Conservation (phyloP, 164 flowering plant species). For the Cinnamomum chago region DNA sequence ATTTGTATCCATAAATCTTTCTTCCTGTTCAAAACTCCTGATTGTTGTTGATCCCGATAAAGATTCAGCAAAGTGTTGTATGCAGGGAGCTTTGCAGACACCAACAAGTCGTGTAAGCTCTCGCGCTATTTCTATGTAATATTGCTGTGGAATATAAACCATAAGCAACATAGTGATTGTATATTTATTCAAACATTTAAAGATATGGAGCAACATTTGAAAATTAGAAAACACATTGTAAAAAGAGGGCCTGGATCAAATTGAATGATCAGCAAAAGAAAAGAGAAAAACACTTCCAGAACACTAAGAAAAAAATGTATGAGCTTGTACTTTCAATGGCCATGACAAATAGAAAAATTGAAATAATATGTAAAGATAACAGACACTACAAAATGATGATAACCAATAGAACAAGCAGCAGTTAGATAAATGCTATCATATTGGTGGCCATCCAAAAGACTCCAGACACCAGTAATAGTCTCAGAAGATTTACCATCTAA, state of each 20-base stretch:
- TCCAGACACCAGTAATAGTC: too few relatives aligned
- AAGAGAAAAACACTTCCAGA: too few relatives aligned
- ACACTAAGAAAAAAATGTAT: too few relatives aligned
- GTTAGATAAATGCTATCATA: too few relatives aligned
- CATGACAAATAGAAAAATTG: too few relatives aligned
- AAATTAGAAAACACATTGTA: background rate
- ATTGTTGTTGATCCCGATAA: constrained; percentile 42
- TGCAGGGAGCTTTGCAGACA: constrained; percentile 39
- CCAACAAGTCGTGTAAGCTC: constrained; percentile 35
- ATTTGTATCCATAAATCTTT: constrained; percentile 32
- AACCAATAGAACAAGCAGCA: too few relatives aligned
- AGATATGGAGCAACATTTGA: background rate
- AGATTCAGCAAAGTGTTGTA: constrained; percentile 46
- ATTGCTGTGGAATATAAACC: constrained; percentile 25
- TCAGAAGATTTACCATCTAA: too few relatives aligned
- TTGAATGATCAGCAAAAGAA: background rate
- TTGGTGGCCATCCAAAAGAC: too few relatives aligned
- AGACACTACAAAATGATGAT: too few relatives aligned
- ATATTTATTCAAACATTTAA: too few relatives aligned
- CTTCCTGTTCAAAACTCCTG: constrained; percentile 38
- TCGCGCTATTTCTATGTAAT: constrained; percentile 30
- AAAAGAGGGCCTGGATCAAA: background rate
- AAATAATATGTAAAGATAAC: too few relatives aligned
- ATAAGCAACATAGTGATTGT: background rate
- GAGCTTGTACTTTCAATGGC: too few relatives aligned